Percentiles rank a stretch among this genome's conserved stretches.
These are phyloP conservation scores for Elymus sibiricus DNA, from an alignment of 176 grass and related monocot species.

Conservation along the genomic window DNA sequence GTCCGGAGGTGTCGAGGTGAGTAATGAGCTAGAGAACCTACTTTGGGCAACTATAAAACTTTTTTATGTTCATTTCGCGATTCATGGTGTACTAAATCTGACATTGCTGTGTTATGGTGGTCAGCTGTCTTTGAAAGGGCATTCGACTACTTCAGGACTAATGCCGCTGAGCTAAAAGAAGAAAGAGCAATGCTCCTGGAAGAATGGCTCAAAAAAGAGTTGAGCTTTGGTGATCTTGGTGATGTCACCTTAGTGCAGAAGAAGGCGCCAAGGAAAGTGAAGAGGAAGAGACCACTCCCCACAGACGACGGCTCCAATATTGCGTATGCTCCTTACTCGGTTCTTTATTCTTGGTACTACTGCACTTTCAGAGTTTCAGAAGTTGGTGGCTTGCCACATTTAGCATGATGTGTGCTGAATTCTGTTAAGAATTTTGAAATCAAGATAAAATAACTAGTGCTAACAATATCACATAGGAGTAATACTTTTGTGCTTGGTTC, in stretches of 20 bases:
- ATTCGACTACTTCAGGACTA: conserved; percentile 81
- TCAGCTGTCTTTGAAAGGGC: conserved; percentile 79
- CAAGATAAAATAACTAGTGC: neutral
- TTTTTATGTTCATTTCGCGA: conserved; percentile 3
- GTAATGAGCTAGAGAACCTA: neutral
- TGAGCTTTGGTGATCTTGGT: conserved; percentile 59
- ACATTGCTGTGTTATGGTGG: conserved; percentile 13
- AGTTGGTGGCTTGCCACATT: neutral
- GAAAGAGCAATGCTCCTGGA: conserved; percentile 97
- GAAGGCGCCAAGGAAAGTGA: conserved; percentile 83
- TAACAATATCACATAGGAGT: neutral
- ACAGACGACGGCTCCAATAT: conserved; percentile 71
- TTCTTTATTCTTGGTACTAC: neutral
- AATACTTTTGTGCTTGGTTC: neutral
- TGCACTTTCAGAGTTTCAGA: neutral
- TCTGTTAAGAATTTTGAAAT: neutral
- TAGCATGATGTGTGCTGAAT: neutral
- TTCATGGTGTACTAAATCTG: neutral
- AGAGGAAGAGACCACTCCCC: conserved; percentile 75
- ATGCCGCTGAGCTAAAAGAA: conserved; percentile 77
- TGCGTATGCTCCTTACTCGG: conserved; percentile 52
- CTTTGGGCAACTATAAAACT: neutral
- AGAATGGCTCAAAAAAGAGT: conserved; percentile 88
- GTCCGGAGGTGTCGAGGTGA: conserved; percentile 61
- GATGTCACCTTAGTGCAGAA: conserved; percentile 85